Conservation (phyloP, 2,329 filamentous ascomycete genomes). For the Sclerotiophoma versabilis region DNA sequence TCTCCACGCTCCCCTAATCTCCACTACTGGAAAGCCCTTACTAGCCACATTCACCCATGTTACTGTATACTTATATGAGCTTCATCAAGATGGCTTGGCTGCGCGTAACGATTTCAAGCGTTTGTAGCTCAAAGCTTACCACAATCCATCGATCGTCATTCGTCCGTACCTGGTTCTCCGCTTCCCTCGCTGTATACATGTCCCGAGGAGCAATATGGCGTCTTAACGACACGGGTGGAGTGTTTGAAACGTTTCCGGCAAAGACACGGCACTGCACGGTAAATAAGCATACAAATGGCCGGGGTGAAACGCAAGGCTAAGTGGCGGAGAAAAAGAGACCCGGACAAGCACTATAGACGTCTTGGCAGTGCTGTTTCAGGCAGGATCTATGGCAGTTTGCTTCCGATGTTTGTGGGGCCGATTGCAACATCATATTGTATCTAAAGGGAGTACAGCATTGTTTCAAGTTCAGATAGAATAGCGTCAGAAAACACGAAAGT, state of each 20-base stretch:
- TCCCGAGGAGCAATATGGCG: slow-evolving; percentile 1
- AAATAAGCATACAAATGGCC: slow-evolving; percentile 2
- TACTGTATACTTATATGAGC: slow-evolving; percentile 3
- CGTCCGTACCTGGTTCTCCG: slow-evolving; percentile 3
- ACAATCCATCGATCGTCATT: slow-evolving; percentile 1
- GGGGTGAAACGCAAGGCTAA: slow-evolving; percentile 29
- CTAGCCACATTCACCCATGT: slow-evolving; percentile 1
- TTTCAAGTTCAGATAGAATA: neutral
- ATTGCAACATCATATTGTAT: slow-evolving; percentile 1
- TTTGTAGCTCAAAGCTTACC: slow-evolving; percentile 4
- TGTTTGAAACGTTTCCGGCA: slow-evolving; percentile 4
- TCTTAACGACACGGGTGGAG: neutral
- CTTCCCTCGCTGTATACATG: slow-evolving; percentile 9
- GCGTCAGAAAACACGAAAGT: neutral
- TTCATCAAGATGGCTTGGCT: neutral
- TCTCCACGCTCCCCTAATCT: slow-evolving; percentile 32
- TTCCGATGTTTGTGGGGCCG: slow-evolving; percentile 3
- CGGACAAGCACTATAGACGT: slow-evolving; percentile 29
- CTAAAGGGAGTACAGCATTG: neutral
- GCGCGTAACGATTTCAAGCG: slow-evolving; percentile 1
- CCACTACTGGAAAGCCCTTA: slow-evolving; percentile 13
- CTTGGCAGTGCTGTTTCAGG: slow-evolving; percentile 26
- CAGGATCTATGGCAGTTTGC: slow-evolving; percentile 2
- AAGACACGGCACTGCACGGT: too few species aligned
- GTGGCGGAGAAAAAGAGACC: slow-evolving; percentile 35